Evolutionary conservation across 2,329 filamentous ascomycete species (phyloP).

Genomic region (Cryphonectria parasitica): DNA sequence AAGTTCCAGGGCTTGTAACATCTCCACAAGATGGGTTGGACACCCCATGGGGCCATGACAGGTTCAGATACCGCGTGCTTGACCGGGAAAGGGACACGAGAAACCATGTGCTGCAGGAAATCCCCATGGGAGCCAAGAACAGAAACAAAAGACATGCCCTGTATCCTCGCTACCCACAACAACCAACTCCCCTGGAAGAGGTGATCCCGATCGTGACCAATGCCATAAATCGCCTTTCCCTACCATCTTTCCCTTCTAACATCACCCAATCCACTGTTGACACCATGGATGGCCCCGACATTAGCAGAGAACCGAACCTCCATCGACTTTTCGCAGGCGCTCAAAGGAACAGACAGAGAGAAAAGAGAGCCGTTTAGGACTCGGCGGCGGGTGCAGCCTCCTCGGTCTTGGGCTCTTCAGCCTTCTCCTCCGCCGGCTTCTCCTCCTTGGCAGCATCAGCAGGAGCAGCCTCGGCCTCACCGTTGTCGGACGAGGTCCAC

Average conservation of each 20-base stretch:
- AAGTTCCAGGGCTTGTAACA: constrained; percentile 23
- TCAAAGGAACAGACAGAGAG: constrained; percentile 16
- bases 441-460: constrained; percentile 62
- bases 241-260: constrained; percentile 19
- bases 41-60: constrained; percentile 15
- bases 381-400: constrained; percentile 48
- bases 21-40: constrained; percentile 21
- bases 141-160: constrained; percentile 42
- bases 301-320: constrained; percentile 25
- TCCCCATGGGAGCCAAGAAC: constrained; percentile 35
- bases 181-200: constrained; percentile 42
- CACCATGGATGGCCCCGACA: constrained; percentile 19
- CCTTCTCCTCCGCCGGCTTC: constrained; percentile 61
- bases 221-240: constrained; percentile 33
- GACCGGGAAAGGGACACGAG: constrained; percentile 18
- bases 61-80: constrained; percentile 23
- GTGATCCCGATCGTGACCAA: constrained; percentile 38
- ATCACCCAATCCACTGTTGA: constrained; percentile 29
- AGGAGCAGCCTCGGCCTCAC: constrained; percentile 71
- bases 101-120: constrained; percentile 14
- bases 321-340: constrained; percentile 26
- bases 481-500: constrained; percentile 93
- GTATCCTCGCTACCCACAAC: constrained; percentile 44
- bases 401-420: constrained; percentile 49
- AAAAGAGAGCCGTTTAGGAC: constrained; percentile 50